Evolutionary conservation across 495 filamentous ascomycete genomes (phyloP), one percentile per base, ranked within the genome.

Genomic region (Massariosphaeria phaeospora): DNA sequence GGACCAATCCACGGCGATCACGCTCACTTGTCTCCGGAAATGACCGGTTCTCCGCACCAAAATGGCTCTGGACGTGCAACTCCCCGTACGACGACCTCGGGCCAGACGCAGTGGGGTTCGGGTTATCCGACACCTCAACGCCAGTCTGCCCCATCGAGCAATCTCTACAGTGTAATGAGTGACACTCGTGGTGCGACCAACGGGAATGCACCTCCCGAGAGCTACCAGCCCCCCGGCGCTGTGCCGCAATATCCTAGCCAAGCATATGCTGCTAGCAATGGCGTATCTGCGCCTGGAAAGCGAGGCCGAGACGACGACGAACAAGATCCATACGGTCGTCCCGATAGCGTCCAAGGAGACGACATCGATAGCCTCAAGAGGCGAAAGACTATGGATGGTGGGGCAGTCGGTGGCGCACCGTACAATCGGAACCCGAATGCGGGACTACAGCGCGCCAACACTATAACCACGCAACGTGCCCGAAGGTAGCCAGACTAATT

Each of bases 21-120:
- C 66, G 67, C 85, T 49, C 89, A 95, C 66, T 69, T 96, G 18
- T 84, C 87, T 4, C 81, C 90, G 2, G 91, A 96, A 52, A 84
- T 96, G 73, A 85, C 81, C 3, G 86, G 85, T 10, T 95, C 93
- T 35, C 89, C 89, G n/a, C 87, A 94, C 62, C 88, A 89, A 59
- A 84, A 84, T 38, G 86, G 82, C 9, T 94, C 91, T 17, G 91
- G 88, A 31, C 81, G 89, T 31, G 88, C 89, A 47, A 96, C 93
- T 10, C 91, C 91, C 12, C 80, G 93, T 46, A 93, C 86, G 0
- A 75, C 80, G 13, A 72, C 79, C 5, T 76, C 83, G 18, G 76
- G 84, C 20, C 82, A 83, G 56, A 73, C 79, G 5, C 89, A 93
- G 67, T 96, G 91, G 77, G 59, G 78, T 10, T 76, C 81, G 4